Percentiles rank a stretch among this genome's conserved stretches.
These are phyloP conservation scores for Chrysoporthe deuterocubensis DNA, from an alignment of 2,329 filamentous ascomycete genomes.

Conservation along the genomic window DNA sequence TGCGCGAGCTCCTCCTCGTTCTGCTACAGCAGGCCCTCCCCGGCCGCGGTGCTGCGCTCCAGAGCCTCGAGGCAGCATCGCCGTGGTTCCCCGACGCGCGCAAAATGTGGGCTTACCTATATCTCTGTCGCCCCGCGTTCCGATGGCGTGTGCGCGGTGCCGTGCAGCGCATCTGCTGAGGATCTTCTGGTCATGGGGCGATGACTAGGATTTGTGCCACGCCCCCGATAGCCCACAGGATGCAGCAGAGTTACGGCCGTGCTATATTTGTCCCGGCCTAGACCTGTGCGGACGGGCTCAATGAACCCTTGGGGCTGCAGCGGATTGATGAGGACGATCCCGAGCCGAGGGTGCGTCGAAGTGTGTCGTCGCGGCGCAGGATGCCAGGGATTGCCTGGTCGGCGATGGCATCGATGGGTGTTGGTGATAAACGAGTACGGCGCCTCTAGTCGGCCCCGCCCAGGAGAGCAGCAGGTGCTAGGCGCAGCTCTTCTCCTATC, in stretches of 20 bases:
- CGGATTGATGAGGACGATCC: background rate
- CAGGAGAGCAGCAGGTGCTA: background rate
- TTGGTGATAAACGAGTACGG: background rate
- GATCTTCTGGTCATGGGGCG: background rate
- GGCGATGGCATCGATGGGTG: background rate
- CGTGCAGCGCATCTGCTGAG: background rate
- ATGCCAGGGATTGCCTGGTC: background rate
- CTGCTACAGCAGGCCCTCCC: background rate
- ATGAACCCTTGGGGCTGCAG: background rate
- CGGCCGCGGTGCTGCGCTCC: background rate
- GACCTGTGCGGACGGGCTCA: background rate
- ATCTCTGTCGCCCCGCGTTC: background rate
- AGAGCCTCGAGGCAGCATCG: background rate
- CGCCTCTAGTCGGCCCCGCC: background rate
- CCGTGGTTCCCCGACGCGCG: background rate
- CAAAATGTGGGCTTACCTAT: background rate
- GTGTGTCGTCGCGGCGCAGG: too few species aligned
- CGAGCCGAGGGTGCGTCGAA: too few species aligned
- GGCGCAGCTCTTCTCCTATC: background rate
- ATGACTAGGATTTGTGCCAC: constrained; percentile 1
- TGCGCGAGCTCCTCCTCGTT: background rate
- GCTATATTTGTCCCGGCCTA: background rate
- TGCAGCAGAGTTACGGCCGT: background rate
- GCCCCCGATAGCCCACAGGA: background rate
- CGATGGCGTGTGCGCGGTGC: background rate